Conservation (phyloP, 352 stramenopile genomes). For the Salisapilia sapeloensis region DNA sequence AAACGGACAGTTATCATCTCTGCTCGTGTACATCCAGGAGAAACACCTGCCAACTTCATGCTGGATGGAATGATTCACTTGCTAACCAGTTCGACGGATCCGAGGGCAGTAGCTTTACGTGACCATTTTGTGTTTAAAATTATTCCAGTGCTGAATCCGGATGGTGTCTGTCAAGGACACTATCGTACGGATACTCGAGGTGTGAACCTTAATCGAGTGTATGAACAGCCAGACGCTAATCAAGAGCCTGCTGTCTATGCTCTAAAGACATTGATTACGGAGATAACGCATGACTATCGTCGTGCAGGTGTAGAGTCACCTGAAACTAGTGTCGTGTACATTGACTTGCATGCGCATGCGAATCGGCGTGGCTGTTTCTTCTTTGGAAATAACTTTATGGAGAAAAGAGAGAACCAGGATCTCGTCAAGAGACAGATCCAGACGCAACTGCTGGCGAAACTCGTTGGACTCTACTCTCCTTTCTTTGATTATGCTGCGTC, state of each 20-base stretch:
- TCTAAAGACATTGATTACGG: slow-evolving; percentile 25
- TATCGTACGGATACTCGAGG: slow-evolving; percentile 76
- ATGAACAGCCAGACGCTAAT: slow-evolving; percentile 24
- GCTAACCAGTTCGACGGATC: slow-evolving; percentile 29
- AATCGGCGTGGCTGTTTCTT: slow-evolving; percentile 84
- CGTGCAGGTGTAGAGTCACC: slow-evolving; percentile 5
- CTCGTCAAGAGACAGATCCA: slow-evolving; percentile 33
- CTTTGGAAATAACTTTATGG: slow-evolving; percentile 70
- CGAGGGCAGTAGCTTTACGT: slow-evolving; percentile 19
- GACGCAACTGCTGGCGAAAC: slow-evolving; percentile 70
- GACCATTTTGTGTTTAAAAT: slow-evolving; percentile 62
- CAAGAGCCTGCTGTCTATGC: slow-evolving; percentile 54
- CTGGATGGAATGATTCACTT: slow-evolving; percentile 38
- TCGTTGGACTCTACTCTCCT: slow-evolving; percentile 45
- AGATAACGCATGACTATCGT: slow-evolving; percentile 12
- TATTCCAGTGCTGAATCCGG: slow-evolving; percentile 73
- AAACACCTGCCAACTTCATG: slow-evolving; percentile 60
- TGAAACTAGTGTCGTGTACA: slow-evolving; percentile 36
- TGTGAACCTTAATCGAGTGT: slow-evolving; percentile 85
- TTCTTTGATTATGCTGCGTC: slow-evolving; percentile 81
- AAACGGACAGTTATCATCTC: slow-evolving; percentile 38
- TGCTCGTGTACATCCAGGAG: slow-evolving; percentile 63
- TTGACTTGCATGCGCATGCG: slow-evolving; percentile 84
- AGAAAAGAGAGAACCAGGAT: slow-evolving; percentile 5
- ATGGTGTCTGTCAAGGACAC: slow-evolving; percentile 75